Percentiles rank a stretch among this genome's conserved stretches.
Conservation (phyloP, 2,329 filamentous ascomycete genomes). For the Hypoxylon sp. region DNA sequence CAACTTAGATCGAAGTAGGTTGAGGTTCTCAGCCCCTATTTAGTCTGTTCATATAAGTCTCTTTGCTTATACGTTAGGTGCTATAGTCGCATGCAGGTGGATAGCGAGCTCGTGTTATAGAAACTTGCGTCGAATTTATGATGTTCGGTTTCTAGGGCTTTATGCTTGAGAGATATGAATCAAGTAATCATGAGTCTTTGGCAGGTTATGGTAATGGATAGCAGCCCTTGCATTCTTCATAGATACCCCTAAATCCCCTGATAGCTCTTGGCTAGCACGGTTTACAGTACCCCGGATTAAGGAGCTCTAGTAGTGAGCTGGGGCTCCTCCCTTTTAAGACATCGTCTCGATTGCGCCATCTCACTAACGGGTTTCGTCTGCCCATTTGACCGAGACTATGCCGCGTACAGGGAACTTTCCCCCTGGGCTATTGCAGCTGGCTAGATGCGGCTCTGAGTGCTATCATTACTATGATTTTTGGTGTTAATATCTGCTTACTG, state of each 20-base stretch:
- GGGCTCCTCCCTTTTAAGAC: slow-evolving; percentile 19
- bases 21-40: neutral
- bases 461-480: slow-evolving; percentile 7
- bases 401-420: slow-evolving; percentile 18
- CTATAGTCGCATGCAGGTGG: neutral
- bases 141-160: neutral
- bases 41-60: neutral
- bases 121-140: neutral
- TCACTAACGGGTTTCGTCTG: slow-evolving; percentile 32
- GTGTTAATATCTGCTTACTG: slow-evolving; percentile 4
- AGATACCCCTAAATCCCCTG: neutral
- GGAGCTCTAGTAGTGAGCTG: slow-evolving; percentile 2
- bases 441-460: slow-evolving; percentile 30
- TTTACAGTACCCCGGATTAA: slow-evolving; percentile 22
- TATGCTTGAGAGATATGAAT: neutral
- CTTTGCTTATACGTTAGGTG: neutral
- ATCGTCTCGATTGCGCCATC: slow-evolving; percentile 37
- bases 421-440: slow-evolving; percentile 9
- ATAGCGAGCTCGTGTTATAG: neutral
- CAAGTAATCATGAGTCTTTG: neutral
- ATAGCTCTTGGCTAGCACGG: neutral
- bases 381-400: slow-evolving; percentile 37
- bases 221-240: neutral
- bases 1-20: neutral
- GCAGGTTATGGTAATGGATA: neutral